Percentiles rank a stretch among this genome's conserved stretches.
Conservation (phyloP, 306 rosid genomes). For the Gynostemma pentaphyllum region DNA sequence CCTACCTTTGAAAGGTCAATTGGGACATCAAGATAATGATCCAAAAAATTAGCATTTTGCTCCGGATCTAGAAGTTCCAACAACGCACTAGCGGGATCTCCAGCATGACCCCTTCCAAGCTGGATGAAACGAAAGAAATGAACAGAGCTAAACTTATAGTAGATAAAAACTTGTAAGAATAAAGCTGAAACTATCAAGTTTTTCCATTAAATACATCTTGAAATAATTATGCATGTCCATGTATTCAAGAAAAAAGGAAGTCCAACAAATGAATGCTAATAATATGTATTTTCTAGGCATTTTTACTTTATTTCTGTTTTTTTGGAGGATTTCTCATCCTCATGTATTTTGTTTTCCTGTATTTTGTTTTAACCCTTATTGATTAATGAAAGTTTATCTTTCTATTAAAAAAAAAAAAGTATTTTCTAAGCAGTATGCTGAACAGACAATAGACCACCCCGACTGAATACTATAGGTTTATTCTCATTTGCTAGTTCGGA, state of each 20-base stretch:
- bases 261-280: too few species aligned
- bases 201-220: not conserved
- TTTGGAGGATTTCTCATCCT: too few species aligned
- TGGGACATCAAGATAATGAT: conserved; percentile 98
- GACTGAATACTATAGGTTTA: not conserved
- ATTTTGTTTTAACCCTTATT: too few species aligned
- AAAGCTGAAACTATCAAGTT: not conserved
- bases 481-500: not conserved
- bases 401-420: too few species aligned
- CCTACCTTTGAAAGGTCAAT: conserved; percentile 94
- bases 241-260: too few species aligned
- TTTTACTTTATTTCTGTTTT: too few species aligned
- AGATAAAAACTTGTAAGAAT: too few species aligned
- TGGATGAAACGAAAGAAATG: conserved; percentile 22
- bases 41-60: conserved; percentile 98
- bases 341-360: too few species aligned
- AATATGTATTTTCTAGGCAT: too few species aligned
- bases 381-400: too few species aligned
- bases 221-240: not conserved
- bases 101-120: conserved; percentile 98
- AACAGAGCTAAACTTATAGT: not conserved
- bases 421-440: too few species aligned
- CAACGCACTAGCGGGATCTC: conserved; percentile 99
- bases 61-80: conserved; percentile 99
- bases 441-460: not conserved